These are phyloP conservation scores for Xylariaceae sp. DNA, from an alignment of 2,329 filamentous ascomycete species.

Conservation along the genomic window DNA sequence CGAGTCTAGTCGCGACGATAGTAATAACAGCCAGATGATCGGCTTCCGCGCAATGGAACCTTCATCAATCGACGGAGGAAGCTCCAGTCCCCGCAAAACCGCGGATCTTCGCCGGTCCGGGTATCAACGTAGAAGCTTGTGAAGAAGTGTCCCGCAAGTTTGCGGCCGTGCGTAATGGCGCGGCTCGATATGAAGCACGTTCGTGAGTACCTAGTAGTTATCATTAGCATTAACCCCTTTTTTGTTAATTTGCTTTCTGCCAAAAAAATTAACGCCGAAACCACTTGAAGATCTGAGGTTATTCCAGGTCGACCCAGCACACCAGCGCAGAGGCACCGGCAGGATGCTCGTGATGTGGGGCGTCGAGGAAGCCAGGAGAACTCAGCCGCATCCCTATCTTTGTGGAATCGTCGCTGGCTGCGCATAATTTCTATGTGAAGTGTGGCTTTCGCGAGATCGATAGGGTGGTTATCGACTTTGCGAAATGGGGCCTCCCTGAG, in stretches of 20 bases:
- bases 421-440: constrained; percentile 35
- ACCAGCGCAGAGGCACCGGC: constrained; percentile 38
- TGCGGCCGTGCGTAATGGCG: constrained; percentile 15
- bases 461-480: constrained; percentile 26
- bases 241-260: neutral
- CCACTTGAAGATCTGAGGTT: constrained; percentile 32
- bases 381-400: constrained; percentile 32
- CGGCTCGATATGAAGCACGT: constrained; percentile 24
- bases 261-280: neutral
- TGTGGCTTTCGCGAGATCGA: constrained; percentile 37
- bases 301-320: constrained; percentile 39
- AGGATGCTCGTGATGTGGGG: constrained; percentile 36
- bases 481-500: constrained; percentile 27
- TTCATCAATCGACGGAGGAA: constrained; percentile 20
- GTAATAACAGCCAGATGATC: constrained; percentile 25
- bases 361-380: constrained; percentile 33
- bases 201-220: constrained; percentile 25
- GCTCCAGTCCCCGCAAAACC: constrained; percentile 7
- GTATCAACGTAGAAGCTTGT: constrained; percentile 32
- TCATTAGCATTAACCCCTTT: neutral
- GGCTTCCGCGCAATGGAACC: constrained; percentile 32
- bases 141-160: constrained; percentile 30
- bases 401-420: constrained; percentile 35
- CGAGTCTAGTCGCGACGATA: constrained; percentile 14
- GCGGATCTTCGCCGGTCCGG: constrained; percentile 22